These are phyloP conservation scores for Ustilago shanxiensis DNA, from an alignment of 1,284 basidiomycete species.

Conservation along the genomic window DNA sequence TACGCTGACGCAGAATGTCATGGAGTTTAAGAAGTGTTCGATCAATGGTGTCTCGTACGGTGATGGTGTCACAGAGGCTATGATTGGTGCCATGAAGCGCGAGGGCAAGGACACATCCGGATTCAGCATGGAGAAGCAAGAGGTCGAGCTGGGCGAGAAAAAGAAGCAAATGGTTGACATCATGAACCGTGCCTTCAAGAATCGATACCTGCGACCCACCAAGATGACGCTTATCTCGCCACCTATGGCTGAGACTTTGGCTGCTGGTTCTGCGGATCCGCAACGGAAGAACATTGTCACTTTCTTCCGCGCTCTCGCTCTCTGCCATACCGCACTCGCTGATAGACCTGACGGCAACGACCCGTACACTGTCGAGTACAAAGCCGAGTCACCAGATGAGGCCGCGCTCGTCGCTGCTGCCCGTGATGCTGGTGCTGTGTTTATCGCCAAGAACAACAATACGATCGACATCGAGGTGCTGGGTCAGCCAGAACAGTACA, in stretches of 20 bases:
- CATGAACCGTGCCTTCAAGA: conserved; percentile 85
- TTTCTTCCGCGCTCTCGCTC: conserved; percentile 87
- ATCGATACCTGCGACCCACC: conserved; percentile 84
- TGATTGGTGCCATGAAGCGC: conserved; percentile 88
- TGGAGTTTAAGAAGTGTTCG: conserved; percentile 98
- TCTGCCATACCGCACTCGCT: conserved; percentile 91
- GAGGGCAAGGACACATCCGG: conserved; percentile 78
- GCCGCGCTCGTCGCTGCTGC: conserved; percentile 92
- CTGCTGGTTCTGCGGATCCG: conserved; percentile 73
- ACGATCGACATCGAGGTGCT: conserved; percentile 89
- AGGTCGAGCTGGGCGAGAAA: conserved; percentile 75
- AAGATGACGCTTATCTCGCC: conserved; percentile 91
- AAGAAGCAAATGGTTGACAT: conserved; percentile 83
- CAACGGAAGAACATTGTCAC: conserved; percentile 81
- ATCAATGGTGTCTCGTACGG: conserved; percentile 87
- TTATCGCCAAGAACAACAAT: conserved; percentile 82
- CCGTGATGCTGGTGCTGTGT: conserved; percentile 91
- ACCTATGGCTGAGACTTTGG: conserved; percentile 81
- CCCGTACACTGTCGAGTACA: conserved; percentile 85
- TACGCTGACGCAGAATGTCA: conserved; percentile 77
- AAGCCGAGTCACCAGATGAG: conserved; percentile 95
- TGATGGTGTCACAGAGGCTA: conserved; percentile 94
- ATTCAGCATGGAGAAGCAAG: conserved; percentile 75
- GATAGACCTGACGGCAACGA: conserved; percentile 71
- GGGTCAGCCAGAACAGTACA: conserved; percentile 86